Evolutionary conservation across 306 rosid genomes (phyloP).

Genomic region (Trifolium repens): DNA sequence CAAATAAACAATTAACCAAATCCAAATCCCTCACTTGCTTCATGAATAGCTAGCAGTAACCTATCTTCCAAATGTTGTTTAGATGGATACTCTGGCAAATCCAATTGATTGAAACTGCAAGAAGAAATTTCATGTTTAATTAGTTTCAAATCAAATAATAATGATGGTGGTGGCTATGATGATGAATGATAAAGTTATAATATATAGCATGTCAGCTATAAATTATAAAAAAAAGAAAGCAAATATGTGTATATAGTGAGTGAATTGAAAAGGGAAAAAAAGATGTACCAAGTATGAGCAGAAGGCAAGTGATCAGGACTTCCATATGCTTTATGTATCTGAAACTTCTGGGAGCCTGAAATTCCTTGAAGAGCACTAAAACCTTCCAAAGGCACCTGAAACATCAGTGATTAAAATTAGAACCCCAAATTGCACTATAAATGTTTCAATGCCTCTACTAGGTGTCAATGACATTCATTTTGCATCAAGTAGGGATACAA

Average conservation of each 20-base stretch:
- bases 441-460: slow-evolving; percentile 17
- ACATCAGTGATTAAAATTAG: slow-evolving; percentile 39
- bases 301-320: slow-evolving; percentile 97
- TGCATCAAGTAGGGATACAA: not conserved
- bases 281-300: slow-evolving; percentile 91
- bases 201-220: not conserved
- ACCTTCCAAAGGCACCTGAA: slow-evolving; percentile 98
- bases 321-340: slow-evolving; percentile 98
- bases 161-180: not conserved
- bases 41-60: slow-evolving; percentile 90
- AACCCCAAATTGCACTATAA: not conserved
- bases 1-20: slow-evolving; percentile 68
- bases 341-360: slow-evolving; percentile 97
- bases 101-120: slow-evolving; percentile 96
- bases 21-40: slow-evolving; percentile 95
- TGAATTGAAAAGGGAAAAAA: not conserved
- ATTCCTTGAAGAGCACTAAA: slow-evolving; percentile 99
- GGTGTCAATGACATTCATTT: not conserved
- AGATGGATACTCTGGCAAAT: slow-evolving; percentile 96
- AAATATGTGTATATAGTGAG: not conserved
- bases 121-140: not conserved
- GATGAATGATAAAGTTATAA: not conserved
- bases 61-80: slow-evolving; percentile 89
- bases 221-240: not conserved
- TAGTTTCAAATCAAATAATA: slow-evolving; percentile 17